phyloP scores from a whole-genome alignment of 2,329 filamentous ascomycete species.

The Colletotrichum gloeosporioides region DNA sequence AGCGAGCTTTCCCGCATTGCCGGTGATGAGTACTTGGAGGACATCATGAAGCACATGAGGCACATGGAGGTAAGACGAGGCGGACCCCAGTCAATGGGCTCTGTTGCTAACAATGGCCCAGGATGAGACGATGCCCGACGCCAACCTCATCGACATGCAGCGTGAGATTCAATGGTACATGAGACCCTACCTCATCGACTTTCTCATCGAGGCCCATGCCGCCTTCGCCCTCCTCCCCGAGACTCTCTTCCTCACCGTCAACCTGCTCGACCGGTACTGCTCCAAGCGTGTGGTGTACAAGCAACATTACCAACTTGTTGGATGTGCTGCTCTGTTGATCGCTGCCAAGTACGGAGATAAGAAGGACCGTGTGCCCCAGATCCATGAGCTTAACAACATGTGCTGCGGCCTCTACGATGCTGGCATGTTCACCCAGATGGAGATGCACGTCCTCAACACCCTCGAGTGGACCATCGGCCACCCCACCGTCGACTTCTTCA shows the following conservation, averaged over 20 bases:
- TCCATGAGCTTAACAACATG: conserved; percentile 98
- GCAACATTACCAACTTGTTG: conserved; percentile 97
- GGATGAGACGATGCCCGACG: conserved; percentile 90
- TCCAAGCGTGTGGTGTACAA: conserved; percentile 98
- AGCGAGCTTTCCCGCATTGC: conserved; percentile 87
- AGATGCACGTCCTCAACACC: conserved; percentile 98
- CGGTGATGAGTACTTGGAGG: conserved; percentile 90
- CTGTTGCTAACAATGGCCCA: conserved; percentile 27
- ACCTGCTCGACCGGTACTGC: conserved; percentile 96
- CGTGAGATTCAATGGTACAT: conserved; percentile 99
- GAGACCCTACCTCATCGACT: conserved; percentile 97
- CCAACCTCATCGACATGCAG: conserved; percentile 98
- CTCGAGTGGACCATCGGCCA: conserved; percentile 96
- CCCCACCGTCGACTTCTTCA: conserved; percentile 93
- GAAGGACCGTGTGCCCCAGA: conserved; percentile 97
- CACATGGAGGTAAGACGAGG: conserved; percentile 78
- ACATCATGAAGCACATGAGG: conserved; percentile 92
- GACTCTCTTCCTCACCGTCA: conserved; percentile 94
- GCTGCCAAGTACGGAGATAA: conserved; percentile 98
- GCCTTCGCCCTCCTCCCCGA: conserved; percentile 94
- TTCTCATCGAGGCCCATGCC: conserved; percentile 94
- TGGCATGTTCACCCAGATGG: conserved; percentile 99
- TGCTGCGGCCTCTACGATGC: conserved; percentile 98
- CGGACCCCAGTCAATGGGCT: neutral
- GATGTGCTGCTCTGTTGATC: conserved; percentile 93